phyloP scores from a whole-genome alignment of 768 basidiomycete species.

The Saitozyma sp. region DNA sequence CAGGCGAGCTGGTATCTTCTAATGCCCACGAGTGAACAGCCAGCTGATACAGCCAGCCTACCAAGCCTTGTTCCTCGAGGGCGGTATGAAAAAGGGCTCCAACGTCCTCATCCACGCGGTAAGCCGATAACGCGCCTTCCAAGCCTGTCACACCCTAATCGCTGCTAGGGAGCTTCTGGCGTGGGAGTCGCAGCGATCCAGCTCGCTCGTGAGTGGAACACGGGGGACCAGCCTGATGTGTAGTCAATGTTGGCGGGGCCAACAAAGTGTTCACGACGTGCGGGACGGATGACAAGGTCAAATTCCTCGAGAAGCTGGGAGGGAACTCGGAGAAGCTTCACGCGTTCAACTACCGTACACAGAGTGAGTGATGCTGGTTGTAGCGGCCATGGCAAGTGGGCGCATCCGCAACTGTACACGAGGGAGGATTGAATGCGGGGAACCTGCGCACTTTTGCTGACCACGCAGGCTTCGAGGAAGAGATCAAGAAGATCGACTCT shows the following conservation, averaged over 20 bases:
- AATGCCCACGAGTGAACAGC: background rate
- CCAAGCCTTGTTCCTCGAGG: slow-evolving; percentile 67
- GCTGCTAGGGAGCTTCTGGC: slow-evolving; percentile 66
- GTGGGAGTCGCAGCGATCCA: slow-evolving; percentile 88
- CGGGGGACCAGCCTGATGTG: slow-evolving; percentile 14
- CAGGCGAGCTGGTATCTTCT: slow-evolving; percentile 59
- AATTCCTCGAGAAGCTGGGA: slow-evolving; percentile 59
- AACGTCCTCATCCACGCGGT: slow-evolving; percentile 84
- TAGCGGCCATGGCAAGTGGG: background rate
- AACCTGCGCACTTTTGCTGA: background rate
- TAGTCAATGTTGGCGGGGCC: slow-evolving; percentile 42
- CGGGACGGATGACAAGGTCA: slow-evolving; percentile 77
- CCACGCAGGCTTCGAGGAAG: slow-evolving; percentile 65
- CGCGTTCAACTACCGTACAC: slow-evolving; percentile 77
- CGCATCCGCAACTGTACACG: too few relatives aligned
- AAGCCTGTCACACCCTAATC: background rate
- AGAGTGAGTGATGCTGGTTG: slow-evolving; percentile 23
- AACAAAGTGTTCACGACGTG: slow-evolving; percentile 75
- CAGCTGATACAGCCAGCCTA: slow-evolving; percentile 56
- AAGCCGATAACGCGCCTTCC: slow-evolving; percentile 6
- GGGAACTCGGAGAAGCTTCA: slow-evolving; percentile 53
- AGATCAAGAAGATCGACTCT: slow-evolving; percentile 65
- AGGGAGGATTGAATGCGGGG: too few relatives aligned
- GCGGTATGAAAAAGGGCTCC: slow-evolving; percentile 67
- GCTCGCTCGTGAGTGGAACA: slow-evolving; percentile 61